Percentiles rank a stretch among this genome's conserved stretches.
Evolutionary conservation across 2,329 filamentous ascomycete genomes (phyloP).

Genomic region (Pestalotiopsis fici): DNA sequence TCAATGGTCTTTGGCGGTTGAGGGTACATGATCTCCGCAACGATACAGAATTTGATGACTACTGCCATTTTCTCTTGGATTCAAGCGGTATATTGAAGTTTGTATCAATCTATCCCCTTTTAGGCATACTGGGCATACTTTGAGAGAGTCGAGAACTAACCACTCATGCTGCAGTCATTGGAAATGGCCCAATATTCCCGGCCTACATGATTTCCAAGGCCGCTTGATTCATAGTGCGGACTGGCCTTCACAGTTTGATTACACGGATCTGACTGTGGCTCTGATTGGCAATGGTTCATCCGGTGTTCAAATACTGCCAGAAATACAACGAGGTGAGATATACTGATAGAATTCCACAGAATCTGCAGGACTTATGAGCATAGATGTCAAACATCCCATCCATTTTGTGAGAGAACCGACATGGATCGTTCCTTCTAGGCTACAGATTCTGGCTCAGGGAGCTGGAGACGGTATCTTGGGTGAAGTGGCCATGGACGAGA

Average conservation of each 20-base stretch:
- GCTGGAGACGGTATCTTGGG: too few relatives aligned
- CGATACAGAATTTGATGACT: slow-evolving; percentile 40
- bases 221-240: slow-evolving; percentile 52
- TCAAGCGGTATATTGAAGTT: slow-evolving; percentile 55
- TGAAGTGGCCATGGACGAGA: slow-evolving; percentile 41
- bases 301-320: slow-evolving; percentile 53
- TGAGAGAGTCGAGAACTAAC: neutral
- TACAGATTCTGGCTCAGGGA: slow-evolving; percentile 37
- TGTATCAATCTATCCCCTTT: too few relatives aligned
- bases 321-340: slow-evolving; percentile 43
- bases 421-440: slow-evolving; percentile 40
- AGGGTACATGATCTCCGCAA: too few relatives aligned
- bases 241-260: slow-evolving; percentile 52
- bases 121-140: neutral
- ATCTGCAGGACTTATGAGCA: too few relatives aligned
- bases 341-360: neutral
- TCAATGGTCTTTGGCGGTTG: slow-evolving; percentile 44
- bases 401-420: slow-evolving; percentile 43
- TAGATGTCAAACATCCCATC: slow-evolving; percentile 38
- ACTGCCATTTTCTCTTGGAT: slow-evolving; percentile 50
- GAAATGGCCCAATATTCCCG: slow-evolving; percentile 52
- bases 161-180: slow-evolving; percentile 39
- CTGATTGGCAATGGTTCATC: slow-evolving; percentile 59
- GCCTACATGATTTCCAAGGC: slow-evolving; percentile 47
- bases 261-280: slow-evolving; percentile 49